Evolutionary conservation across 495 filamentous ascomycete genomes (phyloP).

Genomic region (Schizothecium vesticola): DNA sequence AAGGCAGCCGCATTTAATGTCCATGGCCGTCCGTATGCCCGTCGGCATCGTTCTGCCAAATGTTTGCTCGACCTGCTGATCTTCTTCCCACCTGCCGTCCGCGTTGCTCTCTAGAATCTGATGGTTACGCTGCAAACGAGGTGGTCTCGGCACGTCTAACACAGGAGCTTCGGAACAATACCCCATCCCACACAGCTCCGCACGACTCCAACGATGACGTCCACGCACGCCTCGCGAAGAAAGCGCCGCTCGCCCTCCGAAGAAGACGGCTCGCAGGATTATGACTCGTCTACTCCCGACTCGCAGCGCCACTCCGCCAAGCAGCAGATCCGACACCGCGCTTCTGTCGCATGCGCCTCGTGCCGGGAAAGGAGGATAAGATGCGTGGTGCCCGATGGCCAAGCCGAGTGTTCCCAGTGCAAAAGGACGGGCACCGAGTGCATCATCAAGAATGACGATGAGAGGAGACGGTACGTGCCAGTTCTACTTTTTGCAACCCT

Average conservation of each 20-base stretch:
- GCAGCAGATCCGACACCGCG: constrained; percentile 35
- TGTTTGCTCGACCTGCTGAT: background rate
- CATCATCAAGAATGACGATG: constrained; percentile 54
- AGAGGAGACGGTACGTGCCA: constrained; percentile 40
- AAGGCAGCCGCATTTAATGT: constrained; percentile 4
- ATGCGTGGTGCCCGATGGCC: constrained; percentile 50
- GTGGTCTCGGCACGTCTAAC: background rate
- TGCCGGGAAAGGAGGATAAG: constrained; percentile 50
- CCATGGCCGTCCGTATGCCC: constrained; percentile 3
- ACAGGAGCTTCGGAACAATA: background rate
- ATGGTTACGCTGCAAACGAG: background rate
- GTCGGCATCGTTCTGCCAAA: background rate
- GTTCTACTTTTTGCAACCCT: background rate
- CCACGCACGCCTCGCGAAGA: constrained; percentile 5
- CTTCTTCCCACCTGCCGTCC: background rate
- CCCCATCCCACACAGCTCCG: background rate
- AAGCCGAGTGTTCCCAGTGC: constrained; percentile 49
- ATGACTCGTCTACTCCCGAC: constrained; percentile 22
- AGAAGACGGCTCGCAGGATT: constrained; percentile 22
- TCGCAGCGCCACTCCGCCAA: constrained; percentile 24
- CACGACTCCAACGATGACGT: constrained; percentile 4
- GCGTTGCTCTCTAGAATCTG: background rate
- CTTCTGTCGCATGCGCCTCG: constrained; percentile 37
- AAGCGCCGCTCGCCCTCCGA: constrained; percentile 26
- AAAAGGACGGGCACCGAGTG: constrained; percentile 46